Conservation (phyloP, 495 filamentous ascomycete species). For the Thermothielavioides terrestris region DNA sequence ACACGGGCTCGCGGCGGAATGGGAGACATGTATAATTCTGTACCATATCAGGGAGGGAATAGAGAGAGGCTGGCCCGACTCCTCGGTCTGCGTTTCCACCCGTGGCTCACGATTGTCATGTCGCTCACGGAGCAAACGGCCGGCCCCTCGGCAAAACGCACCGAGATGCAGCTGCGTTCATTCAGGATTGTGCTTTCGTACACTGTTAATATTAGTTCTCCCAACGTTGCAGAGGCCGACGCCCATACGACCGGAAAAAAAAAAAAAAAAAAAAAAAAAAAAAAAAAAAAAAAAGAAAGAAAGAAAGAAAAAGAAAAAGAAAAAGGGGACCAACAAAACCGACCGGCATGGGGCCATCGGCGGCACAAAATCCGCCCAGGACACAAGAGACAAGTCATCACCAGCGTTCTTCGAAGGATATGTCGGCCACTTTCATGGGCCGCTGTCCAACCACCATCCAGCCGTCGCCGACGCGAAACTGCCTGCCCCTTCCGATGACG, state of each 20-base stretch:
- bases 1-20: constrained; percentile 5
- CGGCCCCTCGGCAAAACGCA: no score
- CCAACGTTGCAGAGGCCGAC: not conserved
- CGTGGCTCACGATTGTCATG: no score
- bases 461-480: constrained; percentile 18
- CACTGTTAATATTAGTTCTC: no score
- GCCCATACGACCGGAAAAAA: no score
- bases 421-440: constrained; percentile 19
- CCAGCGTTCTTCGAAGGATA: constrained; percentile 20
- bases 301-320: not conserved
- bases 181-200: no score
- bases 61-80: constrained; percentile 4
- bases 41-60: constrained; percentile 19
- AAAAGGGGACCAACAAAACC: not conserved
- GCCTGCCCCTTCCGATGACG: constrained; percentile 15
- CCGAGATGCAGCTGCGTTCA: no score
- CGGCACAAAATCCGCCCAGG: no score
- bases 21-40: constrained; percentile 23
- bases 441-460: constrained; percentile 24
- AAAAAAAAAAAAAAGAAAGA: no score
- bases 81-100: no score
- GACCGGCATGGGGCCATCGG: not conserved
- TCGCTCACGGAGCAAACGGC: no score
- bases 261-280: no score
- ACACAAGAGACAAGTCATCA: not conserved